phyloP scores from a whole-genome alignment of 2,329 filamentous ascomycete species.

The Penicillium sp. region DNA sequence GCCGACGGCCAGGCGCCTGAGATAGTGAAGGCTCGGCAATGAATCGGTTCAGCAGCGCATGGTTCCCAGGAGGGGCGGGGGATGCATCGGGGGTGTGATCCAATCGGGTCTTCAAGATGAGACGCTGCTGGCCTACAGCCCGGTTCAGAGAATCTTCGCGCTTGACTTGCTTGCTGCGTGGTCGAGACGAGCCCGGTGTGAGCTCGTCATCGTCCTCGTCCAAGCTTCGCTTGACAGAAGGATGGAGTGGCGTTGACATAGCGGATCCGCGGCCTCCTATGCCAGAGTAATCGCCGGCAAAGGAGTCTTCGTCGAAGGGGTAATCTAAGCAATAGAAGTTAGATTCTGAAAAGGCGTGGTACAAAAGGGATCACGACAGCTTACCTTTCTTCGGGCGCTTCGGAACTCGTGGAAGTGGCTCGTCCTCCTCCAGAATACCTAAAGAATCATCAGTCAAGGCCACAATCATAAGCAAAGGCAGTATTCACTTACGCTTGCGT shows the following conservation, averaged over 20 bases:
- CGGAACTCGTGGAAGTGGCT: constrained; percentile 40
- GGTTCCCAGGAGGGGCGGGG: constrained; percentile 41
- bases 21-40: constrained; percentile 31
- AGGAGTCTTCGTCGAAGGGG: constrained; percentile 33
- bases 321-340: constrained; percentile 18
- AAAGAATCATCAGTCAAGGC: constrained; percentile 10
- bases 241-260: constrained; percentile 37
- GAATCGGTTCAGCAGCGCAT: constrained; percentile 42
- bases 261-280: constrained; percentile 28
- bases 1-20: constrained; percentile 36
- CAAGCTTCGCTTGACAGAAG: constrained; percentile 31
- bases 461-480: background rate
- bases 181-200: constrained; percentile 35
- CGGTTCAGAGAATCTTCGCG: constrained; percentile 35
- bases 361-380: constrained; percentile 4
- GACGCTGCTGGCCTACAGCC: constrained; percentile 36
- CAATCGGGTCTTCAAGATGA: constrained; percentile 43
- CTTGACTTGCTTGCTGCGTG: constrained; percentile 39
- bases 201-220: constrained; percentile 42
- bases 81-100: constrained; percentile 42
- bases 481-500: constrained; percentile 39
- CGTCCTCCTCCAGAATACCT: constrained; percentile 48
- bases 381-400: constrained; percentile 45
- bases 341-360: constrained; percentile 2
- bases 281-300: constrained; percentile 28